Evolutionary conservation across 495 filamentous ascomycete species (phyloP).

Genomic region (Penicillium paradoxum): DNA sequence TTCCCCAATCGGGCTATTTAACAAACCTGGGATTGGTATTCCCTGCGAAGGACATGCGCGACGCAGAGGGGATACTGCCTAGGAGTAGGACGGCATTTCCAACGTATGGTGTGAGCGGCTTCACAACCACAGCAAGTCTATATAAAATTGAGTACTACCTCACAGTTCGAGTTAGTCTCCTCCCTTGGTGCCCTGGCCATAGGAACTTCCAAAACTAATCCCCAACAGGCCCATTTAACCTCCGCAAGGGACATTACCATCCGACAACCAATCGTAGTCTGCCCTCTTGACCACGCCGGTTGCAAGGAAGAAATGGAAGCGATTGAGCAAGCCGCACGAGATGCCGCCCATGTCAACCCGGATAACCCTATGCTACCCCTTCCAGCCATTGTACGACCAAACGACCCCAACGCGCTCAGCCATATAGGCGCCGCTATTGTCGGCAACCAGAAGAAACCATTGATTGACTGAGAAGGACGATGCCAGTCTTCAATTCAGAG

Average conservation of each 20-base stretch:
- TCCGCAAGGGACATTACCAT: conserved; percentile 84
- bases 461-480: conserved; percentile 66
- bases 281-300: conserved; percentile 87
- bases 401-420: conserved; percentile 69
- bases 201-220: conserved; percentile 8
- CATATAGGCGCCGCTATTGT: conserved; percentile 81
- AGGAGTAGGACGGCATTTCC: conserved; percentile 83
- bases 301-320: conserved; percentile 99
- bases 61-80: conserved; percentile 82
- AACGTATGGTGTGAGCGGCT: conserved; percentile 79
- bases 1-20: conserved; percentile 83
- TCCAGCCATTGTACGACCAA: conserved; percentile 70
- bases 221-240: conserved; percentile 75
- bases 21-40: conserved; percentile 90
- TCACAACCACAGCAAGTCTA: conserved; percentile 87
- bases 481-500: neutral
- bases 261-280: conserved; percentile 92
- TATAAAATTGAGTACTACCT: conserved; percentile 99
- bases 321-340: conserved; percentile 90
- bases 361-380: conserved; percentile 87
- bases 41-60: conserved; percentile 82
- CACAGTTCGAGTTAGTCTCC: conserved; percentile 74
- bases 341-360: conserved; percentile 77
- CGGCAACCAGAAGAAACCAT: conserved; percentile 75
- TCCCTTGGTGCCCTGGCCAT: neutral